Base-by-base conservation (phyloP, 228 moss, liverwort and hornwort species). In the Sphagnum magellanicum region DNA sequence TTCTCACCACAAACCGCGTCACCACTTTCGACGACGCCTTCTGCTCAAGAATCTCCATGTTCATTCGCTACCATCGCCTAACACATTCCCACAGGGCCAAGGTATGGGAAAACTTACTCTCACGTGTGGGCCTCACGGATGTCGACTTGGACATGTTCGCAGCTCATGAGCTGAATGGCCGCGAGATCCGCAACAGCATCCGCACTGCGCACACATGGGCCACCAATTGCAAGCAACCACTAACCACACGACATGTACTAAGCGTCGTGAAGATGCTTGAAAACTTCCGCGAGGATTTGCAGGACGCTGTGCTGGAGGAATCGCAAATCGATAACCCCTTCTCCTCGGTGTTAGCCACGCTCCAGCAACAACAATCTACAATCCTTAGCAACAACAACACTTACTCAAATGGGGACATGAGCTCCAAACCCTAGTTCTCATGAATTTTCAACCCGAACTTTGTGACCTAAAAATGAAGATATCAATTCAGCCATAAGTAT, bases 1-100 rank as follows among this genome's bases (percentile, higher is more conserved):
- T 89, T 77, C 78, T 89, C 57, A 89, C 83, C 59, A 89, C 86
- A 5, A 86, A 89, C 65, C 86, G 83, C 14, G 73, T 86, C 11
- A 76, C 75, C 13, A 73, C 77, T 13, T 72, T 89, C 71, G 89
- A 86, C 67, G 86, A 89, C 51, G 86, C 86, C 53, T 83, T 89
- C 74, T 78, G 77, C 69, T 89, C 88, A 4, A 78, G 86, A 15
- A 75, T 86, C 53, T 89, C 86, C 71, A 74, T 89, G 80, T 81
- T 89, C 81, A 64, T 86, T 71, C 81, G 78, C 49, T 86, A 86
- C 74, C 81, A 69, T 52, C 73, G 73, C 60, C 79, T 89, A 46
- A 60, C 48, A 4, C 63, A 61, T 48, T 53, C 51, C 15, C 78
- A 83, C 32, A 65, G 76, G 11, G 69, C 63, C 49, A 67, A 74